A percentile compares a stretch with the other conserved stretches of the same genome.
These are phyloP conservation scores for Serendipita sp. DNA, from an alignment of 768 basidiomycete genomes.

Conservation along the genomic window DNA sequence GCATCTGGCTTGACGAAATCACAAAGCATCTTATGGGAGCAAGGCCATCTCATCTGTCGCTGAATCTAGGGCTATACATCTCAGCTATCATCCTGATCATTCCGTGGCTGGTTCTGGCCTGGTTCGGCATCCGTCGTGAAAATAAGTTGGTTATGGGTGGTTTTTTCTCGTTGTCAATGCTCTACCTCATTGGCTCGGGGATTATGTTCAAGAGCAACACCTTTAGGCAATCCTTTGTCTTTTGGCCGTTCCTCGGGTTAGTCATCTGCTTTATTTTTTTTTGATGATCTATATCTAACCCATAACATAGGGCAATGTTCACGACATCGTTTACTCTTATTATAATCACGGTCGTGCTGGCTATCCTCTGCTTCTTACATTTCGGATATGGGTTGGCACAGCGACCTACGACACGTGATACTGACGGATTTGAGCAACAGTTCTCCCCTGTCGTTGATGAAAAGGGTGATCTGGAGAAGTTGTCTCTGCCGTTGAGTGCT, in stretches of 20 bases:
- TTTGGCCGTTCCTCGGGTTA: neutral
- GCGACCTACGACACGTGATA: neutral
- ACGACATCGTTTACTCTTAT: neutral
- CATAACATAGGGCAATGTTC: constrained; percentile 1
- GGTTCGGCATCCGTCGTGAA: neutral
- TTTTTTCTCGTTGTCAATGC: neutral
- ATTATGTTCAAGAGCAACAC: neutral
- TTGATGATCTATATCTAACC: neutral
- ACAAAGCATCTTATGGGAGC: constrained; percentile 1
- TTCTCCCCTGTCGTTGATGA: neutral
- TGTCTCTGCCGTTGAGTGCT: neutral
- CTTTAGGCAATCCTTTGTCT: neutral
- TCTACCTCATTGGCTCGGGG: neutral
- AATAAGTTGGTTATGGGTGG: neutral
- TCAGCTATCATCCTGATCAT: neutral
- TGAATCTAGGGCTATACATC: neutral
- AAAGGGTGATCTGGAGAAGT: neutral
- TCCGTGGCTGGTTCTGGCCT: neutral
- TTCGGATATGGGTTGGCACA: neutral
- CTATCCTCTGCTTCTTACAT: neutral
- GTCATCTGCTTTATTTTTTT: neutral
- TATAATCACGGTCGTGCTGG: neutral
- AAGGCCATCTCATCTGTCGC: neutral
- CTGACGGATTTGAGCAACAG: neutral
- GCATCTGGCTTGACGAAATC: constrained; percentile 1